phyloP scores from a whole-genome alignment of 768 basidiomycete genomes.

The Clitopilus passeckerianus region DNA sequence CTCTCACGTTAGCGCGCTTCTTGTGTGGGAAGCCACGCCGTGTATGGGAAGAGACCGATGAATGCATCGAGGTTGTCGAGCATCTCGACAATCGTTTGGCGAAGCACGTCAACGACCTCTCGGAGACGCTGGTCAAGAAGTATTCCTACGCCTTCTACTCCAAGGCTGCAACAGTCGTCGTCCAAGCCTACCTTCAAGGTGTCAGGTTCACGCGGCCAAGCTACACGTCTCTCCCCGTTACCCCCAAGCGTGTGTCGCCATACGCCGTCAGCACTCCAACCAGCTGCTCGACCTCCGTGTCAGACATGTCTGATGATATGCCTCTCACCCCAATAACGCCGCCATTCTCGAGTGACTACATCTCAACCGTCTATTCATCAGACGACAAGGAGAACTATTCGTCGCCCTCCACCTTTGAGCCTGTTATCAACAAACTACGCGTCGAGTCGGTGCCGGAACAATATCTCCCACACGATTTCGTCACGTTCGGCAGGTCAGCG shows the following conservation, averaged over 20 bases:
- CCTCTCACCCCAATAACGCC: constrained; percentile 79
- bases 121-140: constrained; percentile 96
- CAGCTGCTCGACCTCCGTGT: constrained; percentile 68
- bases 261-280: constrained; percentile 68
- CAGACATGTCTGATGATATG: constrained; percentile 80
- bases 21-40: constrained; percentile 79
- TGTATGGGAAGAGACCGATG: constrained; percentile 79
- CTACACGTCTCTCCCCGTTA: constrained; percentile 54
- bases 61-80: constrained; percentile 79
- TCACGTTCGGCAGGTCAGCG: constrained; percentile 71
- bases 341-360: constrained; percentile 55
- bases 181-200: constrained; percentile 91
- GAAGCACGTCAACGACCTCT: constrained; percentile 87
- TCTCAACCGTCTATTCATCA: constrained; percentile 42
- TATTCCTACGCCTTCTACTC: constrained; percentile 97
- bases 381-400: constrained; percentile 82
- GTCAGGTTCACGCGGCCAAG: constrained; percentile 59
- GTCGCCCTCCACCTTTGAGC: constrained; percentile 53
- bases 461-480: constrained; percentile 77
- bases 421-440: constrained; percentile 65
- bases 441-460: constrained; percentile 69
- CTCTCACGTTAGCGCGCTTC: constrained; percentile 84
- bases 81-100: constrained; percentile 83
- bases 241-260: constrained; percentile 51
- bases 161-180: constrained; percentile 89